Percentiles rank a stretch among this genome's conserved stretches.
Evolutionary conservation across 2,329 filamentous ascomycete genomes (phyloP).

Genomic region (Penicillium hesseltinei): DNA sequence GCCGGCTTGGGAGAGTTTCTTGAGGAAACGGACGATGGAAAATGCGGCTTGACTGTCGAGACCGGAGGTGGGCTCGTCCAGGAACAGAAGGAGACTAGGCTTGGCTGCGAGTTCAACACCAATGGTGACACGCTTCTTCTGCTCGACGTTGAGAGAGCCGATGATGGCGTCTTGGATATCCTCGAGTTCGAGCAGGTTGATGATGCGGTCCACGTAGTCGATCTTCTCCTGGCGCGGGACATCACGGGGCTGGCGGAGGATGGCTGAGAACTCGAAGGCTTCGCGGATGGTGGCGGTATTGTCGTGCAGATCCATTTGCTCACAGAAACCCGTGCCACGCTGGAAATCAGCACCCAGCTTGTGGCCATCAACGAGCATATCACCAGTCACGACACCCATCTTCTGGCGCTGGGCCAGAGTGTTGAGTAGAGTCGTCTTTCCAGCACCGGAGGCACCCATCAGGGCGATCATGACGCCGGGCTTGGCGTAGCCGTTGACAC

Average conservation of each 20-base stretch:
- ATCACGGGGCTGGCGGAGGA: slow-evolving; percentile 59
- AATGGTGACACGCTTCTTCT: slow-evolving; percentile 70
- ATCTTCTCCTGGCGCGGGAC: slow-evolving; percentile 61
- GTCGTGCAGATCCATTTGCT: slow-evolving; percentile 72
- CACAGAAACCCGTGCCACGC: slow-evolving; percentile 67
- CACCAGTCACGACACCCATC: slow-evolving; percentile 62
- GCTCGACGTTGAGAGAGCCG: slow-evolving; percentile 63
- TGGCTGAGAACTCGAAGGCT: slow-evolving; percentile 66
- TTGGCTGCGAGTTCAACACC: slow-evolving; percentile 71
- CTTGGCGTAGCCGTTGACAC: slow-evolving; percentile 73
- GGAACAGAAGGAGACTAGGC: slow-evolving; percentile 65
- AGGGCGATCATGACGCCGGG: slow-evolving; percentile 77
- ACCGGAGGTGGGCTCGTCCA: slow-evolving; percentile 71
- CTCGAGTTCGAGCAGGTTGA: slow-evolving; percentile 63
- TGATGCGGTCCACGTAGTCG: slow-evolving; percentile 65
- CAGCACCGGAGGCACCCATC: slow-evolving; percentile 78
- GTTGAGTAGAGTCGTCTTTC: slow-evolving; percentile 80
- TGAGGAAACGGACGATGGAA: slow-evolving; percentile 66
- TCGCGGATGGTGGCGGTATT: slow-evolving; percentile 65
- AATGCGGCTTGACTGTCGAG: slow-evolving; percentile 68
- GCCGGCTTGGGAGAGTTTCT: slow-evolving; percentile 64
- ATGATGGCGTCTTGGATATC: slow-evolving; percentile 68
- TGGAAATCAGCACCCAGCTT: slow-evolving; percentile 63
- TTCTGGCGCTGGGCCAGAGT: slow-evolving; percentile 71
- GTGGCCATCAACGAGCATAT: slow-evolving; percentile 70